Base-by-base conservation (phyloP, 495 filamentous ascomycete species). In the Cladorrhinum samala region DNA sequence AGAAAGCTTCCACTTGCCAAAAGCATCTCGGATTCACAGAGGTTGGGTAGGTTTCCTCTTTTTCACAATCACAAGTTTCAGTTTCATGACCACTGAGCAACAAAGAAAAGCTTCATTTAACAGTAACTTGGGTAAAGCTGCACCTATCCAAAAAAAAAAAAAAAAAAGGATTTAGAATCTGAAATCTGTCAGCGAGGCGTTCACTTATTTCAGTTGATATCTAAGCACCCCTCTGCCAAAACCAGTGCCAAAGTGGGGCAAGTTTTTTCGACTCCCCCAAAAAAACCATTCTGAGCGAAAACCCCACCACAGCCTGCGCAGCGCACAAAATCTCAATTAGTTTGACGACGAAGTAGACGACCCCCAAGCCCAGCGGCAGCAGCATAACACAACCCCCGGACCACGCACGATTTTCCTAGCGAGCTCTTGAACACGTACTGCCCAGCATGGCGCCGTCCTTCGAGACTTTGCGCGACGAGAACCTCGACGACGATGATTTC, bases 401-500 rank as follows among this genome's bases (percentile, higher is more conserved):
- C 23, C 52, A 27, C 21, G 36, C 33, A 41, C 55, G 49, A 37
- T 61, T 52, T 38, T 47, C 41, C 42, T 49, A 50, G 18, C 16
- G 49, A 52, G 43, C 37, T 27, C 37, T 42, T 18, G 53, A 44
- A 47, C 19, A 40, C 27, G 45, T 30, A 27, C 46, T 53, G 63
- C 64, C 69, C 72, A 77, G 68, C 67, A 82, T 82, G 78, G 77
- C 77, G 72, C 77, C 78, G 53, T 77, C 77, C 33, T 82, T 80
- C 60, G 78, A 82, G 48, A 71, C 75, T 46, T 69, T 82, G 55
- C 78, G 74, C 64, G 75, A 78, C 38, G 71, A 90, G 79, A 75
- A 92, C 78, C 76, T 89, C 59, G 85, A 91, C 68, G 89, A 94
- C 65, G 86, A 91, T 49, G 86, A 91, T 64, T 87, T 90, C 70